Evolutionary conservation across 1,139 yeast genomes (phyloP).

Genomic region (Suhomyces wounanorum): DNA sequence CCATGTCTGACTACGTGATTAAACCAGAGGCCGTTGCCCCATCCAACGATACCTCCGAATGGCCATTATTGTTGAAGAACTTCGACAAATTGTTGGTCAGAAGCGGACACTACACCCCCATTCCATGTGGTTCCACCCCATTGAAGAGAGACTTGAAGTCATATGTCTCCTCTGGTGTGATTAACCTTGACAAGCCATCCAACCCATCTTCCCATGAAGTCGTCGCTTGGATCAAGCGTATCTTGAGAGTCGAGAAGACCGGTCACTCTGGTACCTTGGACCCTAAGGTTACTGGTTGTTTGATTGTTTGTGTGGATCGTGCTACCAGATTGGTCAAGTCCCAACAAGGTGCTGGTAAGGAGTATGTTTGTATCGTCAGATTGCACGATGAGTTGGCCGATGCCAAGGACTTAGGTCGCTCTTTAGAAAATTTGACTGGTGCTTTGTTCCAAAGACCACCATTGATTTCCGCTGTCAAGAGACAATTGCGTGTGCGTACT

Average conservation of each 20-base stretch:
- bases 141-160: slow-evolving; percentile 89
- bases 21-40: slow-evolving; percentile 87
- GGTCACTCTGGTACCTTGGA: slow-evolving; percentile 99
- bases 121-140: slow-evolving; percentile 94
- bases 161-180: slow-evolving; percentile 91
- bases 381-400: slow-evolving; percentile 91
- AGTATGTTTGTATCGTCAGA: slow-evolving; percentile 96
- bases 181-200: slow-evolving; percentile 95
- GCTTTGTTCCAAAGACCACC: slow-evolving; percentile 99
- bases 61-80: slow-evolving; percentile 94
- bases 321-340: slow-evolving; percentile 98
- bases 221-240: slow-evolving; percentile 98
- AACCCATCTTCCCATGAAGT: slow-evolving; percentile 98
- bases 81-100: slow-evolving; percentile 92
- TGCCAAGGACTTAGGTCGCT: slow-evolving; percentile 84
- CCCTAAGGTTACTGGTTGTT: slow-evolving; percentile 97
- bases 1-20: slow-evolving; percentile 69
- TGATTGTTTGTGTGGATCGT: slow-evolving; percentile 96
- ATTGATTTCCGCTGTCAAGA: slow-evolving; percentile 95
- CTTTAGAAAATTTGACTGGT: slow-evolving; percentile 93
- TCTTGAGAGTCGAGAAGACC: slow-evolving; percentile 91
- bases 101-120: slow-evolving; percentile 95
- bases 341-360: slow-evolving; percentile 99
- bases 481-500: slow-evolving; percentile 97
- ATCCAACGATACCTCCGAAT: slow-evolving; percentile 82